Evolutionary conservation across 345 rosid species (phyloP), one percentile per base, ranked within the genome.

Genomic region (Salix brachista): DNA sequence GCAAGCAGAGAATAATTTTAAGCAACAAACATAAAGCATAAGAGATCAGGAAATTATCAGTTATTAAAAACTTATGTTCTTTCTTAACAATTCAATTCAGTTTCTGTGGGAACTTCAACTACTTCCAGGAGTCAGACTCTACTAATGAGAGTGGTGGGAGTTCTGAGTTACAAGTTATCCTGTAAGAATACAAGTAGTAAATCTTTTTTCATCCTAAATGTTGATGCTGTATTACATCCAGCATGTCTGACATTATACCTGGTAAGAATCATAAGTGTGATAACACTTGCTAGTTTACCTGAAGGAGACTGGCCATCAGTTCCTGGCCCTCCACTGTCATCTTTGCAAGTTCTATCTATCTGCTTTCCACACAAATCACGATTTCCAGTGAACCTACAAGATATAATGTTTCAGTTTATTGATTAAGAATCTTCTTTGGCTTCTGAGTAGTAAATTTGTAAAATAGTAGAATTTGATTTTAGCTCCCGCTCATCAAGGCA

Each of bases 341-440:
- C 82, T 80, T 86, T 84, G 86, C 99, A 96, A 42, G 83, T 75
- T 26, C 73, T 69, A 72, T 87, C 84, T 69, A 93, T 80, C 90
- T 92, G 98, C 76, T 86, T 87, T 84, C 99, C 99, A 82, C 99
- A 96, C 81, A 96, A 83, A 34, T 71, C 87, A 72, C 78, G 90
- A 83, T 96, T 96, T 72, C 98, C 99, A 39, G 44, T 61, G 81
- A 92, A 96, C 81, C 99, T 96, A 86, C 85, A 83, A 66, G 74
- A 71, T 46, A 77, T 54, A 75, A 76, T 72, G 54, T 52, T 67
- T 81, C 30, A 41, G 70, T 23, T 25, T 17, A 18, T 73, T 30
- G 77, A 71, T 34, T 17, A 6, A 13, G 28, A 36, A 52, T 30
- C 28, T 60, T 46, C 52, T 77, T 75, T 67, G 60, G 66, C 54